Base-by-base conservation (phyloP, 2,329 filamentous ascomycete genomes). In the Dryadomyces sulphureus region DNA sequence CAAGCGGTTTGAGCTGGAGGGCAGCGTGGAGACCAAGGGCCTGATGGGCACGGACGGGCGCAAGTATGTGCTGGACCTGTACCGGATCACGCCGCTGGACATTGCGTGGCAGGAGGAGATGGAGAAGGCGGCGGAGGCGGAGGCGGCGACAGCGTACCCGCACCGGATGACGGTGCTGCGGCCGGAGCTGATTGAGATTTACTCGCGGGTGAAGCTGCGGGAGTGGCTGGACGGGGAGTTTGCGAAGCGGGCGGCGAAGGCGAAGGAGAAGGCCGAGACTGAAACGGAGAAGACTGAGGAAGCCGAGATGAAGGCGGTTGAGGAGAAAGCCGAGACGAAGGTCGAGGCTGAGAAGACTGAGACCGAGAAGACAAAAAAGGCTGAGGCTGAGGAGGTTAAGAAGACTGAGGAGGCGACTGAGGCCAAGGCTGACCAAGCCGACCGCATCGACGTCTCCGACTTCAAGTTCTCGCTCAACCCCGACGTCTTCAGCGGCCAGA, bases 61-160 rank as follows among this genome's bases (percentile, higher is more conserved):
- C 56, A 95, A 94, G 62, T 98, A 98, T 59, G 86, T 95, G n/a
- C 75, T 98, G 43, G 92, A 98, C 57, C 68, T 98, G 45, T 98
- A 98, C 69, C 80, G 92, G 48, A 82, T 96, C 52, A 94, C 92
- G 3, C 92, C 92, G 6, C 67, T 96, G 48, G 92, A 98, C 62
- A 79, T 95, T 47, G 65, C 73, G 20, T 98, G 93, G 89, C 73
- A 94, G 55, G 90, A 98, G 54, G 81, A 90, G 60, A 71, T 77
- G 54, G 70, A 67, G 16, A 32, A 25, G 17, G 43, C 36, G 36
- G 62, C 64, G 45, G 68, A 35, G 35, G 62, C 64, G 45, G 68
- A 71, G 7, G 45, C 35, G 51, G 60, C 67, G 46, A 65, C 67
- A 45, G 68, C 75, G 48, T 98, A 98, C 59, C 92, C 92, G 40